A percentile compares a stretch with the other conserved stretches of the same genome.
These are phyloP conservation scores for Bathelium albidoporum DNA, from an alignment of 495 filamentous ascomycete species.

Conservation along the genomic window DNA sequence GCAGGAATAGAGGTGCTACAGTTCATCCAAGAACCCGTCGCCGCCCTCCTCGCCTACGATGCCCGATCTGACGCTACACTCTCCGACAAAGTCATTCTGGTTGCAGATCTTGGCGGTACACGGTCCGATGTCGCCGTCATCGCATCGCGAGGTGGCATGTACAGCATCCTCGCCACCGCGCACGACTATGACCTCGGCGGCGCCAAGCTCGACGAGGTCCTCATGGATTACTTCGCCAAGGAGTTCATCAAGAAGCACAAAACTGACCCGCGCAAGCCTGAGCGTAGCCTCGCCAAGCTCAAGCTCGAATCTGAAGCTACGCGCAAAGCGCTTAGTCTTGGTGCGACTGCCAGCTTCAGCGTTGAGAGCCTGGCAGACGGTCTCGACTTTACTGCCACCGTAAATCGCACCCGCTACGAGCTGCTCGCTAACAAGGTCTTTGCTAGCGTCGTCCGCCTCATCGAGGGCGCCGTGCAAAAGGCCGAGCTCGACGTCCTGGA, in stretches of 20 bases:
- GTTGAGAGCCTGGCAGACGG: conserved; percentile 81
- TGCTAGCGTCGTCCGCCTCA: conserved; percentile 71
- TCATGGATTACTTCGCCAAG: conserved; percentile 95
- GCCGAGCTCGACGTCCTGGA: conserved; percentile 86
- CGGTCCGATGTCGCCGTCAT: conserved; percentile 86
- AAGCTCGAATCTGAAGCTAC: conserved; percentile 82
- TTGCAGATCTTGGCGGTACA: conserved; percentile 87
- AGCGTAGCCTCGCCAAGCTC: conserved; percentile 76
- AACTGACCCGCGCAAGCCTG: conserved; percentile 72
- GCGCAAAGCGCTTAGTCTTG: conserved; percentile 81
- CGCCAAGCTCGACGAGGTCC: conserved; percentile 68
- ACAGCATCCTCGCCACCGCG: conserved; percentile 84
- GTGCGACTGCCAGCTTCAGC: conserved; percentile 77
- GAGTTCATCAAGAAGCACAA: conserved; percentile 95
- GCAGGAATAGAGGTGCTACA: conserved; percentile 86
- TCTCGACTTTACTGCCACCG: conserved; percentile 77
- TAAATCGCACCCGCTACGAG: conserved; percentile 91
- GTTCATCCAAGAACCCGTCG: conserved; percentile 85
- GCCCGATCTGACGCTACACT: conserved; percentile 53
- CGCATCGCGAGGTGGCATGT: conserved; percentile 86
- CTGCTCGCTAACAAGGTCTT: conserved; percentile 77
- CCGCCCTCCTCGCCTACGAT: conserved; percentile 85
- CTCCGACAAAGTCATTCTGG: conserved; percentile 79
- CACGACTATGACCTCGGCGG: conserved; percentile 92
- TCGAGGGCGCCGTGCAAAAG: conserved; percentile 80